These are phyloP conservation scores for Noccaea caerulescens DNA, from an alignment of 345 rosid genomes.

Conservation along the genomic window DNA sequence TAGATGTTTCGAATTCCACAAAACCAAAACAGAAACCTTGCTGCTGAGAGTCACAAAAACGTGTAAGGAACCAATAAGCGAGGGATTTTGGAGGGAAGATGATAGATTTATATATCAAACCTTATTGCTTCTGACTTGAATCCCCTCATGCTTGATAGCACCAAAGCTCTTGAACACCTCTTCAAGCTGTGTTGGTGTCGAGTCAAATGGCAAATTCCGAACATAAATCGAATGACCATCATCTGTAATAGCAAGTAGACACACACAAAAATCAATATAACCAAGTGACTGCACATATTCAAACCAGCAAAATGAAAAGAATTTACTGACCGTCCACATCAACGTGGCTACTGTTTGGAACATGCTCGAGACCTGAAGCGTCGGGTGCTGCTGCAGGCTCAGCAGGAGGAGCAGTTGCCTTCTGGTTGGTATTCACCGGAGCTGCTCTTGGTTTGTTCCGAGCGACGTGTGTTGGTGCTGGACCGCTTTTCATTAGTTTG, in stretches of 20 bases:
- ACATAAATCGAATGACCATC: slow-evolving; percentile 75
- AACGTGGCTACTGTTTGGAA: slow-evolving; percentile 51
- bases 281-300: slow-evolving; percentile 13
- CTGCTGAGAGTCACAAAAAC: slow-evolving; percentile 46
- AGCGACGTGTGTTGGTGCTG: slow-evolving; percentile 54
- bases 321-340: slow-evolving; percentile 58
- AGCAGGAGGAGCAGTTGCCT: slow-evolving; percentile 46
- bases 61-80: slow-evolving; percentile 16
- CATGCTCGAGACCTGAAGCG: slow-evolving; percentile 26
- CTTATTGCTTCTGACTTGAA: slow-evolving; percentile 78
- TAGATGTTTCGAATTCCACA: slow-evolving; percentile 64
- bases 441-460: slow-evolving; percentile 46
- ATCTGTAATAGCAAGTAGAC: slow-evolving; percentile 40
- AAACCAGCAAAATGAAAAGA: slow-evolving; percentile 16
- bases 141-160: slow-evolving; percentile 65
- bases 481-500: slow-evolving; percentile 58
- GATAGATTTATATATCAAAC: slow-evolving; percentile 44
- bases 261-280: background rate
- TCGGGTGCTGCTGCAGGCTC: slow-evolving; percentile 44
- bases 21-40: slow-evolving; percentile 81
- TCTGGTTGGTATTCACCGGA: slow-evolving; percentile 43
- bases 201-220: slow-evolving; percentile 56
- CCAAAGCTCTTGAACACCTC: slow-evolving; percentile 70
- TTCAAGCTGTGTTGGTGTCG: slow-evolving; percentile 60
- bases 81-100: slow-evolving; percentile 5